Base-by-base conservation (phyloP, 495 filamentous ascomycete species). In the Neurospora intermedia region DNA sequence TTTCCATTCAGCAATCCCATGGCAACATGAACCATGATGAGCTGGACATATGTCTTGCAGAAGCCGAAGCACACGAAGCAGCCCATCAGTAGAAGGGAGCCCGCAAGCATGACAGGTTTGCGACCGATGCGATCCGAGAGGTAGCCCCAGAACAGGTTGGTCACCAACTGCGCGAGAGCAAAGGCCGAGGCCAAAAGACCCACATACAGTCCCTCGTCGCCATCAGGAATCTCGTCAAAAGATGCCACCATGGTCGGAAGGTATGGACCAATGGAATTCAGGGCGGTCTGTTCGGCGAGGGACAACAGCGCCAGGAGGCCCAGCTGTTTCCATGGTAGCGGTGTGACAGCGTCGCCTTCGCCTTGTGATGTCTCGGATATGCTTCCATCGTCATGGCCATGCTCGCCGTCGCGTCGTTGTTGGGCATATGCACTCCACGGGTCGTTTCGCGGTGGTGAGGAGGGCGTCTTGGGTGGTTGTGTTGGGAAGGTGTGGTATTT, bases 1-100 rank as follows among this genome's bases (percentile, higher is more conserved):
- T 99, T 99, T 13, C 96, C 96, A 79, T 98, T 98, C 31, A 96
- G 89, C 62, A 97, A 77, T 15, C 96, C 96, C 93, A 97, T 97
- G 48, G 95, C 82, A 0, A 90, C 88, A 79, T 99, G 96, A 11
- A 97, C 94, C 27, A 90, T 62, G 7, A 97, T 86, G 10, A 97
- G 90, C 77, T 98, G 94, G 84, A 87, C 89, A 39, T 97, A 87
- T 1, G 87, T 94, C 75, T 82, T 88, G 79, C 93, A 94, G 75
- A 98, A 94, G 2, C 96, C 96, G 79, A 98, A 98, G 1, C 88
- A 92, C 11, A 92, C 76, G 76, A 99, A 98, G 77, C 92, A 96
- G 15, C 84, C 83, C 43, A 91, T 91, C 11, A 96, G 93, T 69
- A 95, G 80, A 39, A 93, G 79, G 1, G 96, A 97, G 8, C 96